Percentiles rank a stretch among this genome's conserved stretches.
phyloP scores from a whole-genome alignment of 2,329 filamentous ascomycete species.

The Basipetospora sp. region DNA sequence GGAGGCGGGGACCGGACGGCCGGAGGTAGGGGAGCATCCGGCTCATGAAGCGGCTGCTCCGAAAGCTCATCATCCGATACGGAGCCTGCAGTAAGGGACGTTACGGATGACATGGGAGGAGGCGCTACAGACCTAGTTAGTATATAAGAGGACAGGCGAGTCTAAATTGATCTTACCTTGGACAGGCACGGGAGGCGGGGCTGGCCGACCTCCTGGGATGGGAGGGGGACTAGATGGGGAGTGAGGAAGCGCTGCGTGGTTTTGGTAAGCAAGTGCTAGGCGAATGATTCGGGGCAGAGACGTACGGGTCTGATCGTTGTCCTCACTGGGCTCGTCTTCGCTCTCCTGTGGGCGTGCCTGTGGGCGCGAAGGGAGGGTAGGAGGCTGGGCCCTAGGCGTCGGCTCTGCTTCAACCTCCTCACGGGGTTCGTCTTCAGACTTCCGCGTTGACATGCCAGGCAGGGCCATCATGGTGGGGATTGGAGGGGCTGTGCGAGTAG shows the following conservation, averaged over 20 bases:
- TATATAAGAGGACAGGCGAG: conserved; percentile 36
- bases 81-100: conserved; percentile 62
- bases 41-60: conserved; percentile 26
- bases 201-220: conserved; percentile 35
- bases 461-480: conserved; percentile 49
- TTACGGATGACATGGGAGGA: conserved; percentile 34
- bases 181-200: conserved; percentile 41
- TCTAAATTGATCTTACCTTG: conserved; percentile 37
- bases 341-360: neutral
- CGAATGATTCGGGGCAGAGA: neutral
- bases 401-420: conserved; percentile 18
- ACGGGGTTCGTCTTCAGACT: conserved; percentile 28
- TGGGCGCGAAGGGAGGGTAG: neutral
- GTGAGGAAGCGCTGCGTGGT: conserved; percentile 8
- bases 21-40: conserved; percentile 25
- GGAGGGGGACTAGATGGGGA: conserved; percentile 25
- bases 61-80: conserved; percentile 82
- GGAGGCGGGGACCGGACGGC: conserved; percentile 28
- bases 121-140: conserved; percentile 42
- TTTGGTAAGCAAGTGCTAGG: neutral
- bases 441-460: conserved; percentile 54
- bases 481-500: conserved; percentile 32
- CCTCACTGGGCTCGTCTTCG: conserved; percentile 1
- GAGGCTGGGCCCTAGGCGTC: conserved; percentile 3
- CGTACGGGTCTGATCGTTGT: conserved; percentile 2